Percentiles rank a stretch among this genome's conserved stretches.
These are phyloP conservation scores for Penicillium sp. DNA, from an alignment of 2,329 filamentous ascomycete genomes.

Conservation along the genomic window DNA sequence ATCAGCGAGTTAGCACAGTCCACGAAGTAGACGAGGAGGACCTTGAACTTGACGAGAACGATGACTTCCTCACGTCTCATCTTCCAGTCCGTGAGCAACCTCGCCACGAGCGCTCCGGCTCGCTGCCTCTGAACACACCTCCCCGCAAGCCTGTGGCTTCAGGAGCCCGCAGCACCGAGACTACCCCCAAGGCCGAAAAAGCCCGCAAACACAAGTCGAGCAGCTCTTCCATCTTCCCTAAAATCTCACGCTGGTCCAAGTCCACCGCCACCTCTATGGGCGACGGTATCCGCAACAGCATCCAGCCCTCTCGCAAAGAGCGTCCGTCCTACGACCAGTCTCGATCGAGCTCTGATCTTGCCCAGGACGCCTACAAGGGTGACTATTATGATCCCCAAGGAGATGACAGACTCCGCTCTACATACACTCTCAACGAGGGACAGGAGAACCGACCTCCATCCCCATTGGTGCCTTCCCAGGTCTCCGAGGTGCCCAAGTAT, in stretches of 20 bases:
- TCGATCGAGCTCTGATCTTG: slow-evolving; percentile 75
- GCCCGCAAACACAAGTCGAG: slow-evolving; percentile 86
- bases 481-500: slow-evolving; percentile 63
- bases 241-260: slow-evolving; percentile 96
- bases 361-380: slow-evolving; percentile 60
- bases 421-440: slow-evolving; percentile 43
- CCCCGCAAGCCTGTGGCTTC: slow-evolving; percentile 44
- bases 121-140: slow-evolving; percentile 48
- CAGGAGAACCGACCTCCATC: slow-evolving; percentile 57
- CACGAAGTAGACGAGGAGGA: slow-evolving; percentile 78
- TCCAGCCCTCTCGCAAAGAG: slow-evolving; percentile 57
- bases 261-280: slow-evolving; percentile 88
- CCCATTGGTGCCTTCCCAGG: slow-evolving; percentile 62
- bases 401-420: slow-evolving; percentile 49
- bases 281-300: slow-evolving; percentile 71
- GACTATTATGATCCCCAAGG: slow-evolving; percentile 49
- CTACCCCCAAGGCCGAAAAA: slow-evolving; percentile 69
- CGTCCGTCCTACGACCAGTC: slow-evolving; percentile 67
- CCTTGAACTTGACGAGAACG: slow-evolving; percentile 54
- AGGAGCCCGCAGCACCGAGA: slow-evolving; percentile 68
- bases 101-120: slow-evolving; percentile 44
- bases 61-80: slow-evolving; percentile 57
- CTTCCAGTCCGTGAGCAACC: slow-evolving; percentile 59
- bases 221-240: slow-evolving; percentile 80
- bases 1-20: slow-evolving; percentile 87